These are phyloP conservation scores for Sarocladium brachiariae DNA, from an alignment of 2,329 filamentous ascomycete species.

Conservation along the genomic window DNA sequence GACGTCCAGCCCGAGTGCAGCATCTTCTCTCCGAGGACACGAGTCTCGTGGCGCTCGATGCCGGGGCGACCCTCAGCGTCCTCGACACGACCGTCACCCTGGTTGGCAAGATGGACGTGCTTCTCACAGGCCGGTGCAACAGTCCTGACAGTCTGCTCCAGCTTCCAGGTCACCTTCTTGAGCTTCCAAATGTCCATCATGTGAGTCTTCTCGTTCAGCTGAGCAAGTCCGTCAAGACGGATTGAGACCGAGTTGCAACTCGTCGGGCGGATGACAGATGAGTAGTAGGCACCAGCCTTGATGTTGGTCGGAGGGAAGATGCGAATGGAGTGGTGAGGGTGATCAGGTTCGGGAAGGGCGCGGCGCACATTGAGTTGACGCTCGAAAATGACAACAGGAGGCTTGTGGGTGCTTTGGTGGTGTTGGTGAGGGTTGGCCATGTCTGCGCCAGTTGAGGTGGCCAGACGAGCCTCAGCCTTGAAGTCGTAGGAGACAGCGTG, in stretches of 20 bases:
- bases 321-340: conserved; percentile 82
- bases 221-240: conserved; percentile 79
- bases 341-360: conserved; percentile 64
- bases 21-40: conserved; percentile 73
- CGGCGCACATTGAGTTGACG: conserved; percentile 69
- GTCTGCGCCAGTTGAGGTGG: conserved; percentile 28
- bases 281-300: conserved; percentile 75
- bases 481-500: conserved; percentile 74
- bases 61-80: conserved; percentile 32
- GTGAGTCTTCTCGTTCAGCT: conserved; percentile 58
- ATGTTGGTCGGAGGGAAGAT: conserved; percentile 96
- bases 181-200: conserved; percentile 79
- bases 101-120: conserved; percentile 46
- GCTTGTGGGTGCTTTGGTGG: neutral
- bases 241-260: conserved; percentile 74
- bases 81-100: conserved; percentile 32
- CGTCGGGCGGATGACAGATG: conserved; percentile 78
- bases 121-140: conserved; percentile 73
- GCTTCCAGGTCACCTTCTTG: conserved; percentile 85
- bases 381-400: conserved; percentile 49
- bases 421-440: conserved; percentile 18
- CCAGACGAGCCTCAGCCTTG: conserved; percentile 54
- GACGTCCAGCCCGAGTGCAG: conserved; percentile 89
- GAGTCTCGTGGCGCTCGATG: conserved; percentile 64
- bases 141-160: conserved; percentile 80